Conservation (phyloP, 2,329 filamentous ascomycete species). For the Ceratocystis papillata region DNA sequence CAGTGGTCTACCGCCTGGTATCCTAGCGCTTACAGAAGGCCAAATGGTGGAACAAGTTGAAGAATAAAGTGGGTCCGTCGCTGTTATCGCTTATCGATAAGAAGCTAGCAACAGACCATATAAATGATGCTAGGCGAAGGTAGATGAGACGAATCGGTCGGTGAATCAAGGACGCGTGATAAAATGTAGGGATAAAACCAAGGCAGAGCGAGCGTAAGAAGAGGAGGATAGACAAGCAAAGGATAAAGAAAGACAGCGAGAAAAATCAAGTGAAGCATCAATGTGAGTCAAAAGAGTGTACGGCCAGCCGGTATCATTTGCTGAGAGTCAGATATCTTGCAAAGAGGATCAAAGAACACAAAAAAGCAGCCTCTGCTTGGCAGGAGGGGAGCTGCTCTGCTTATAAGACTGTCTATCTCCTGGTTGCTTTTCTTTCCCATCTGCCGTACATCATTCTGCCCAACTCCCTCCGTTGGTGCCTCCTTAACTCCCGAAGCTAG, state of each 20-base stretch:
- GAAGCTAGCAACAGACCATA: background rate
- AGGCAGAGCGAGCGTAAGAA: constrained; percentile 4
- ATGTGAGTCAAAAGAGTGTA: constrained; percentile 12
- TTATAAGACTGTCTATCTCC: background rate
- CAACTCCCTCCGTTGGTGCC: background rate
- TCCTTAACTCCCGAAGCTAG: background rate
- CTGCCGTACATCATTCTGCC: no score
- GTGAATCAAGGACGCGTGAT: background rate
- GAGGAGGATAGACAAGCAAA: background rate
- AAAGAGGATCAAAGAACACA: constrained; percentile 15
- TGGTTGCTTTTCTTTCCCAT: background rate
- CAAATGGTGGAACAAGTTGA: background rate
- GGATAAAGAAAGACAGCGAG: background rate
- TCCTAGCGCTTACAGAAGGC: background rate
- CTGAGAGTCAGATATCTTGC: background rate
- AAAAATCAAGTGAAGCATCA: background rate
- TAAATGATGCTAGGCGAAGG: background rate
- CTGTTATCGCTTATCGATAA: constrained; percentile 1
- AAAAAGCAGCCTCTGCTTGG: constrained; percentile 1
- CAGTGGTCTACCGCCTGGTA: background rate
- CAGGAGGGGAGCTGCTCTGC: background rate
- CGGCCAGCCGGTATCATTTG: constrained; percentile 2
- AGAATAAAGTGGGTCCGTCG: background rate
- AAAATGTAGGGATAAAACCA: constrained; percentile 4
- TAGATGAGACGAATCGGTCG: background rate